Evolutionary conservation across 2,329 filamentous ascomycete genomes (phyloP), one percentile per base, ranked within the genome.

Genomic region (Penicillium decumbens): DNA sequence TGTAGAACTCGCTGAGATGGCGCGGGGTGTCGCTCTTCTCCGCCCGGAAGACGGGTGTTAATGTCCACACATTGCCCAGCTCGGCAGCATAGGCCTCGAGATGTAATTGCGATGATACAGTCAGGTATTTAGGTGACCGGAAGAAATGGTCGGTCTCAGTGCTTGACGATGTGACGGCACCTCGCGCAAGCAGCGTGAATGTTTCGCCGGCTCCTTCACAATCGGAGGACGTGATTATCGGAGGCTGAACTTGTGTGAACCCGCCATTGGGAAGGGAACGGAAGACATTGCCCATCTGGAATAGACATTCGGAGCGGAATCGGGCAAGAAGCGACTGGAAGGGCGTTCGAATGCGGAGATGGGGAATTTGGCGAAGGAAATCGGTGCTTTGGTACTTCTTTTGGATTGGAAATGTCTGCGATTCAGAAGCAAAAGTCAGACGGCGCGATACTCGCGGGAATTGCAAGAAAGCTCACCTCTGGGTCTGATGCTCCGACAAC

Each of bases 1-100:
- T 97, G 73, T 97, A 97, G 64, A 98, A 97, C 66, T 98, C 93
- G 74, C 89, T 95, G 53, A 98, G 77, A 71, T 98, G 93, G 25
- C 93, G 84, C 5, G 90, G 85, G 0, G 93, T 97, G 65, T 97
- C 91, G 70, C 90, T 96, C 65, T 84, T 85, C 69, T 96, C 93
- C 3, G 93, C 93, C 32, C 93, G 83, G 66, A 98, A 98, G 0
- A 90, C 95, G 2, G 93, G 93, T 4, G 91, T 93, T 9, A 98
- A 74, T 1, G 91, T 88, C 91, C 93, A 98, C 6, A 97, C 93
- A 60, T 87, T 89, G 33, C 89, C 89, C 27, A 96, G 79, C 18
- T 91, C 85, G 62, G 95, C 90, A 0, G 91, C 85, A 49, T 96
- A 80, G 3, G 93, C 90, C 74, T 98, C 93, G 0, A 98, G 80